Evolutionary conservation across 2,329 filamentous ascomycete species (phyloP).

Genomic region (Clarireedia paspali): DNA sequence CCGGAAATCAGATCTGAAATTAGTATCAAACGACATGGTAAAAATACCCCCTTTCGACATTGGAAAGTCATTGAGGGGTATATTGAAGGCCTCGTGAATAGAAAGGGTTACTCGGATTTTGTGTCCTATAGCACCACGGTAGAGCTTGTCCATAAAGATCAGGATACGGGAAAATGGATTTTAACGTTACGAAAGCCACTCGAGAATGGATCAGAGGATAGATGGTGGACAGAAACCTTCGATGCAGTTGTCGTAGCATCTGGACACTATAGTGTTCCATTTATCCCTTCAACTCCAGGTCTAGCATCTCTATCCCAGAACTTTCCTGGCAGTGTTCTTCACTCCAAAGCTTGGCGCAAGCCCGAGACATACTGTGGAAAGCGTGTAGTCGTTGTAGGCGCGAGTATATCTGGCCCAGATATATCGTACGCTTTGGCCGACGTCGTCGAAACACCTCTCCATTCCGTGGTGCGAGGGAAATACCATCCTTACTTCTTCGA

Average conservation of each 20-base stretch:
- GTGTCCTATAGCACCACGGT: conserved; percentile 53
- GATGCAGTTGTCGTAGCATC: conserved; percentile 60
- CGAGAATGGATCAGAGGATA: conserved; percentile 35
- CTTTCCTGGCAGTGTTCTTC: conserved; percentile 48
- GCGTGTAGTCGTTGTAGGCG: conserved; percentile 50
- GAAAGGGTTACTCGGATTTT: conserved; percentile 44
- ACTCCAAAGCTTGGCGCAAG: conserved; percentile 67
- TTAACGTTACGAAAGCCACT: conserved; percentile 41
- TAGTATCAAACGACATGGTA: conserved; percentile 42
- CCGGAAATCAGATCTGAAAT: conserved; percentile 35
- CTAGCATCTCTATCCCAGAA: conserved; percentile 47
- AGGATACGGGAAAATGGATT: conserved; percentile 39
- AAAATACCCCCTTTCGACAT: conserved; percentile 53
- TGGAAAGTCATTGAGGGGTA: conserved; percentile 50
- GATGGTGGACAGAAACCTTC: conserved; percentile 57
- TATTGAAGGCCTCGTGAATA: conserved; percentile 42
- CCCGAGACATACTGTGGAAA: conserved; percentile 51
- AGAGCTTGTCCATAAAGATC: conserved; percentile 46
- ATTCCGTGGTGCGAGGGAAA: conserved; percentile 45
- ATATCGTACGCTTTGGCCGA: conserved; percentile 47
- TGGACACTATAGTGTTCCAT: conserved; percentile 60
- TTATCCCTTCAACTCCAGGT: conserved; percentile 52
- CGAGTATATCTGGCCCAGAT: conserved; percentile 57
- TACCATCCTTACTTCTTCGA: conserved; percentile 50
- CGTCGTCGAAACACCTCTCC: conserved; percentile 39